These are phyloP conservation scores for Cardamine occulta DNA, from an alignment of 345 rosid species.

Conservation along the genomic window DNA sequence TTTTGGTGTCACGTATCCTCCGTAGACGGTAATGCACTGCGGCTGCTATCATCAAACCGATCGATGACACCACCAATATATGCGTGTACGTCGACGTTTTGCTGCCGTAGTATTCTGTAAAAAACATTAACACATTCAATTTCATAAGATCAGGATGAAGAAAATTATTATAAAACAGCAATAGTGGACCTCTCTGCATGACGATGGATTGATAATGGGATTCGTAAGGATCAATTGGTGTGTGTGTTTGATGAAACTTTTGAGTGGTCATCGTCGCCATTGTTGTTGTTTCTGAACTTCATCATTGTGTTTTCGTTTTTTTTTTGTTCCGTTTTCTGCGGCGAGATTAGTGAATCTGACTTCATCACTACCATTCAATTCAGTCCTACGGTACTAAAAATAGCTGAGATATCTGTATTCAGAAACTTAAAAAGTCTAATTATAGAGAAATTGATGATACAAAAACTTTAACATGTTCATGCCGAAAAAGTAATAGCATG, in stretches of 20 bases:
- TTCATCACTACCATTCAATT: constrained; percentile 26
- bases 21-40: constrained; percentile 57
- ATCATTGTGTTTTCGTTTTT: constrained; percentile 4
- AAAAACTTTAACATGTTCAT: background rate
- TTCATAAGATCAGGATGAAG: background rate
- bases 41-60: constrained; percentile 72
- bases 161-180: background rate
- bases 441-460: background rate
- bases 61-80: constrained; percentile 65
- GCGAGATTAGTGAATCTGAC: constrained; percentile 21
- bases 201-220: background rate
- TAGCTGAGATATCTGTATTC: constrained; percentile 9
- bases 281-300: constrained; percentile 39
- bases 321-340: constrained; percentile 16
- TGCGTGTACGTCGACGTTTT: constrained; percentile 52
- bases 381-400: constrained; percentile 24
- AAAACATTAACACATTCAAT: background rate
- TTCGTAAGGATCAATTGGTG: constrained; percentile 11
- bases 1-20: constrained; percentile 58
- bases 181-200: constrained; percentile 57
- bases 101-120: constrained; percentile 49
- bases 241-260: constrained; percentile 19
- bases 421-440: background rate
- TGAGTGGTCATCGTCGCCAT: constrained; percentile 31
- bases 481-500: background rate